Base-by-base conservation (phyloP, 805 yeast genomes). In the Spathaspora hagerdaliae region DNA sequence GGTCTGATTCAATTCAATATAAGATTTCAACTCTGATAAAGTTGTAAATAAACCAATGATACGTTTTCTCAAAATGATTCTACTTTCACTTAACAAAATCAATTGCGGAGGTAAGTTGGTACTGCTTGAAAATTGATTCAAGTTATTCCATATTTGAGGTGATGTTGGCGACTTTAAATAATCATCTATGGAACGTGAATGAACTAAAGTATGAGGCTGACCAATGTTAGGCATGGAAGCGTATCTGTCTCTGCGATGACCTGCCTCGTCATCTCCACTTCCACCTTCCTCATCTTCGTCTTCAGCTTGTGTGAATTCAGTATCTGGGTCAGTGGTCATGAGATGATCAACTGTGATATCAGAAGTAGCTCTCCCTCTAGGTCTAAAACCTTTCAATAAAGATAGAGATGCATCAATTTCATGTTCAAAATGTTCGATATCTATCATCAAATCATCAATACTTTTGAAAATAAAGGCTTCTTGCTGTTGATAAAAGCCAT, bases 401-500 rank as follows among this genome's bases (percentile, higher is more conserved):
- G 38, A 26, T 24, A 50, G 39, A 9, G 59, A 41, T 8, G 48
- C 47, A 43, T 55, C 52, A 44, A 57, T 48, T 37, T 69, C 73
- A 35, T 50, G 58, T 50, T 80, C 87, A 52, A 83, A 87, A 38
- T 79, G 82, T 19, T 74, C 78, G 15, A 84, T 76, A 53, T 88
- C 96, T 15, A 69, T 75, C 7, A 78, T 63, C 43, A 91, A 64
- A 9, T 74, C 76, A 36, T 79, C 79, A 50, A 82, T 79, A 44
- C 75, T 80, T 27, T 61, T 65, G 49, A 65, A 75, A 5, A 82
- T 71, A 36, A 74, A 75, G n/a, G 63, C 66, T 60, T 91, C 96
- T 54, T 85, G 90, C 29, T 71, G 66, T 36, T 66, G 66, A 64
- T 82, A 94, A 58, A 94, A 94, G 39, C 67, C 73, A 63, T 89